Evolutionary conservation across 179 eudicot genomes (phyloP), one percentile per base, ranked within the genome.

Genomic region (Silene noctiflora): DNA sequence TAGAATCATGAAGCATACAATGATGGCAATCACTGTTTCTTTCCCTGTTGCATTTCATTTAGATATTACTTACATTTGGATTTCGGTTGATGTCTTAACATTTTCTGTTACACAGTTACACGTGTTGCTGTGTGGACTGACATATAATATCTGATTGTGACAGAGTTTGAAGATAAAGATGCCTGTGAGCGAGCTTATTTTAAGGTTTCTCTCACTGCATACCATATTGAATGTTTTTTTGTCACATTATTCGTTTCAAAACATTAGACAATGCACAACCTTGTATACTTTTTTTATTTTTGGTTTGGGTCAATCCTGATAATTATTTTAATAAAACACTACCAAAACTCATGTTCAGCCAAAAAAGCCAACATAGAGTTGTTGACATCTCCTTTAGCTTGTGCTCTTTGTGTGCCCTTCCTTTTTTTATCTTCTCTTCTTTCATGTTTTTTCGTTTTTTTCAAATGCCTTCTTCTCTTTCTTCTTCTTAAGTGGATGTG

Each of bases 151-250:
- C 77, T 71, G 46, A 4, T 65, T 66, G n/a, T 82, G 27, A 65
- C 91, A 94, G 98, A 94, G 83, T 94, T 91, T 82, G 97, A 91
- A 79, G 83, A 73, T 81, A 79, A 74, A 46, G 96, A 92, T 25
- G 87, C 97, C 58, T 92, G 98, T 72, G 94, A 90, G 77, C 90
- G 88, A 83, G 98, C 98, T 78, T 94, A 89, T 85, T 89, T 84
- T 71, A 94, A 92, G 98, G 98, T 94, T 81, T 77, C 74, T 9
- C 67, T 59, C 17, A 55, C 10, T 10, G 11, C 6, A 1, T 13
- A 19, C 6, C 21, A 2, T 6, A 17, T 16, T 71, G 6, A 5
- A 33, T 19, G 13, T 44, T 5, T 29, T 22, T 65, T 69, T 46
- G 17, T 24, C 29, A 69, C 14, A 39, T 14, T 16, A 27, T 12